Percentiles rank a stretch among this genome's conserved stretches.
These are phyloP conservation scores for Pichia inconspicua DNA, from an alignment of 1,139 yeast species.

Conservation along the genomic window DNA sequence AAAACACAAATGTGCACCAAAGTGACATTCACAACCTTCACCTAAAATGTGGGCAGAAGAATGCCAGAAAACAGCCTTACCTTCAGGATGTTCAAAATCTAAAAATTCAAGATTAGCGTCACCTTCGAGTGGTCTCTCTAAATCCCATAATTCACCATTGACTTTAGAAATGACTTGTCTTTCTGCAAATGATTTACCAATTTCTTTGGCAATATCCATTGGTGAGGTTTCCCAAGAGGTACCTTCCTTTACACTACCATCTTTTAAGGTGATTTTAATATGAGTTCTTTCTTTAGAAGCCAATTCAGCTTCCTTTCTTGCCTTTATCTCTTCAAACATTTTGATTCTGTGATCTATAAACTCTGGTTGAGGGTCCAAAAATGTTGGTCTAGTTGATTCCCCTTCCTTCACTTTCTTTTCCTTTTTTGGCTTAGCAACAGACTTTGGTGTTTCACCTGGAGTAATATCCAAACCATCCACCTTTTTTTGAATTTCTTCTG, in stretches of 20 bases:
- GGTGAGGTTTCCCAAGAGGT: constrained; percentile 89
- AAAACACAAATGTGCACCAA: constrained; percentile 83
- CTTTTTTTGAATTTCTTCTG: constrained; percentile 39
- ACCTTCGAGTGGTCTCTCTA: constrained; percentile 85
- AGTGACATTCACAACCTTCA: constrained; percentile 94
- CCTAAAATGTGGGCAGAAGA: constrained; percentile 98
- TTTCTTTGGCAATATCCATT: constrained; percentile 70
- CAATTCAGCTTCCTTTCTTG: constrained; percentile 64
- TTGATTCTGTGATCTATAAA: constrained; percentile 73
- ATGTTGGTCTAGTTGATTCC: constrained; percentile 35
- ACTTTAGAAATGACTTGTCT: constrained; percentile 89
- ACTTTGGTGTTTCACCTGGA: constrained; percentile 5
- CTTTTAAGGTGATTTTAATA: constrained; percentile 76
- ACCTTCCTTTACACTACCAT: constrained; percentile 74
- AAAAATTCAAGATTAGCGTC: constrained; percentile 65
- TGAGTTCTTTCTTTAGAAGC: constrained; percentile 52
- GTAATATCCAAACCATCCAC: constrained; percentile 45
- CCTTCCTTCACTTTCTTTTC: constrained; percentile 27
- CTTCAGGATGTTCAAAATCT: constrained; percentile 80
- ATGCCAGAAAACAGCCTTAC: constrained; percentile 96
- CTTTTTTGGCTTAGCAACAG: constrained; percentile 17
- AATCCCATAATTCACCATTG: constrained; percentile 88
- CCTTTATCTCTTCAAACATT: constrained; percentile 74
- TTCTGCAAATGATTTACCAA: constrained; percentile 83
- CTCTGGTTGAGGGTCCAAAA: constrained; percentile 69